Evolutionary conservation across 768 basidiomycete genomes (phyloP), one percentile per base, ranked within the genome.

Genomic region (Lepiota subincarnata): DNA sequence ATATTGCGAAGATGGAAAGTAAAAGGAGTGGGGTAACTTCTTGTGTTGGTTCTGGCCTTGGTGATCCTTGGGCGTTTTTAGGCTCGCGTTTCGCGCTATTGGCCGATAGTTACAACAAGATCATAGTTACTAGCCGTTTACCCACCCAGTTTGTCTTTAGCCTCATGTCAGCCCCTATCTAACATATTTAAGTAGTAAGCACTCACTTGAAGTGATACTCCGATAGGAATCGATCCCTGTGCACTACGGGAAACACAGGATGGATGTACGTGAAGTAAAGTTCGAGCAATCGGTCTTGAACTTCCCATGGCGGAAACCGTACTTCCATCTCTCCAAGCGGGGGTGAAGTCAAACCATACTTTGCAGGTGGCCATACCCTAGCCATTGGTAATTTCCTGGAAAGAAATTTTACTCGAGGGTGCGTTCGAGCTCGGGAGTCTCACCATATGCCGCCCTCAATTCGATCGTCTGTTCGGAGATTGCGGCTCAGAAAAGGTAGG

Each of bases 241-340:
- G 82, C n/a, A 93, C 68, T 42, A 94, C 75, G 6, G 92, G 93
- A 60, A 89, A 88, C 48, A 84, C 75, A 5, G 92, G 91, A 59
- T 95, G 92, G 26, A 88, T 83, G 61, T 91, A 87, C 10, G 80
- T 81, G 68, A 93, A 93, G 66, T 90, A 95, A 6, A 92, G 70
- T 28, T 81, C 77, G 46, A 94, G 65, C 3, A 94, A 74, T 36
- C 76, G 78, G 53, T 87, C 81, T 66, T 91, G 90, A 31, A 81
- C 70, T 14, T 77, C 74, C 18, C 73, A 61, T 22, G 85, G 73
- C 13, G 92, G 92, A 37, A 94, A 67, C 12, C 68, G 69, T 31
- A 80, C 72, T 36, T 73, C 64, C 39, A 78, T 70, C 38, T 76
- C 71, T 41, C 80, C 80, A 16, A 71, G 68, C 11, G 73, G 70